Evolutionary conservation across 768 basidiomycete genomes (phyloP).

Genomic region (Amanita muscaria): DNA sequence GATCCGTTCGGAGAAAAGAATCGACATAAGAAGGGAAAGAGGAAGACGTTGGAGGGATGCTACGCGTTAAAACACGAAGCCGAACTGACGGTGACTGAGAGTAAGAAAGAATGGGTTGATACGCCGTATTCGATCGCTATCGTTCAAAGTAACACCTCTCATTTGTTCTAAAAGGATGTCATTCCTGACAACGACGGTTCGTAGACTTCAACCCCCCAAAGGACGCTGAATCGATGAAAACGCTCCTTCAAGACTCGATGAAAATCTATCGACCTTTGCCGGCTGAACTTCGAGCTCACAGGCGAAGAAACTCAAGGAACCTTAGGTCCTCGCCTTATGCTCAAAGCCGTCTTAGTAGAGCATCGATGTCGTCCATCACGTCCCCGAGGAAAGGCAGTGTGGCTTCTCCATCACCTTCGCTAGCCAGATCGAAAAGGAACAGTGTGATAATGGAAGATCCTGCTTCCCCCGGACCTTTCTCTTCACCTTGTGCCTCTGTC

Average conservation of each 20-base stretch:
- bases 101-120: constrained; percentile 6
- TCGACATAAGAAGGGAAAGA: neutral
- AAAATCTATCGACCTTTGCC: constrained; percentile 5
- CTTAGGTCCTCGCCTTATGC: constrained; percentile 4
- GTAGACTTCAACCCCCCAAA: constrained; percentile 3
- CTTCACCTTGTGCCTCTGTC: too few species aligned
- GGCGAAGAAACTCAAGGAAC: neutral
- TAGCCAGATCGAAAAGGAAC: neutral
- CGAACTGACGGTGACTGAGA: neutral
- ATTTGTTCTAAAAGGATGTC: neutral
- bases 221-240: constrained; percentile 1
- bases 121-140: constrained; percentile 1
- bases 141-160: neutral
- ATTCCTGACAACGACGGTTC: neutral
- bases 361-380: neutral
- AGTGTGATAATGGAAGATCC: neutral
- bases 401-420: neutral
- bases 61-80: constrained; percentile 3
- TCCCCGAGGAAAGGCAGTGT: too few species aligned
- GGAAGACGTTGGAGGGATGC: neutral
- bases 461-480: neutral
- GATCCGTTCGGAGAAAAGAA: neutral
- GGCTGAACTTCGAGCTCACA: neutral
- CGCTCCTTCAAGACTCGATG: constrained; percentile 3
- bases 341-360: neutral